Conservation (phyloP, 495 filamentous ascomycete species). For the Opeltia flavorubescens region DNA sequence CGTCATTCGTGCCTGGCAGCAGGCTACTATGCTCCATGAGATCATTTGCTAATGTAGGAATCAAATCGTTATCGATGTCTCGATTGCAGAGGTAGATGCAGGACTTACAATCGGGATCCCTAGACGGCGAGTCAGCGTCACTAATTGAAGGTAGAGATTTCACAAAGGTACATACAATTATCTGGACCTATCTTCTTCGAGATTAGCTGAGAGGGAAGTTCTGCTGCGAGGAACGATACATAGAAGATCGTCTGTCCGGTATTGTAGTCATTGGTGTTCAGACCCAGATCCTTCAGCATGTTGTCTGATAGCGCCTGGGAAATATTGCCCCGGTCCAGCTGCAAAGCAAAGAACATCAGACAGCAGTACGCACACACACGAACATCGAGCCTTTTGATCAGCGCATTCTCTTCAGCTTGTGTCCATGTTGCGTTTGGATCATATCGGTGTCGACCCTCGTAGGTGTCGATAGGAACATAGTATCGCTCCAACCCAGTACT, state of each 20-base stretch:
- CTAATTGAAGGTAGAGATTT: no score
- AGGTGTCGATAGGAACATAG: constrained; percentile 46
- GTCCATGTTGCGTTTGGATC: constrained; percentile 62
- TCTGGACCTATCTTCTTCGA: constrained; percentile 68
- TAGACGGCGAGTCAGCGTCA: no score
- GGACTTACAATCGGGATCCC: no score
- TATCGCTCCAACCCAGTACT: constrained; percentile 18
- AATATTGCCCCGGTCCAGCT: constrained; percentile 68
- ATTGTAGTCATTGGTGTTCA: constrained; percentile 68
- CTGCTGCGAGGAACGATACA: constrained; percentile 48
- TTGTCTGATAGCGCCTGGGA: constrained; percentile 58
- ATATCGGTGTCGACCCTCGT: constrained; percentile 62
- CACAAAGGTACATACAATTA: constrained; percentile 69
- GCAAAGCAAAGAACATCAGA: constrained; percentile 71
- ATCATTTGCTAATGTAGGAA: no score
- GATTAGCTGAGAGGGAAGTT: constrained; percentile 60
- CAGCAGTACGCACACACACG: constrained; percentile 51
- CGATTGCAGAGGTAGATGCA: no score
- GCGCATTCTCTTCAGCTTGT: constrained; percentile 48
- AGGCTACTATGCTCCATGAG: constrained; percentile 59
- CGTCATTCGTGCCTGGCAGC: constrained; percentile 49
- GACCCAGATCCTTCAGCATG: constrained; percentile 42
- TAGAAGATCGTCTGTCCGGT: constrained; percentile 62
- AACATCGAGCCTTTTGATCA: constrained; percentile 45
- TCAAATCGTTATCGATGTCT: no score